Percentiles rank a stretch among this genome's conserved stretches.
Evolutionary conservation across 202 grass and related monocot species (phyloP).

Genomic region (Thinopyrum obtusiflorum): DNA sequence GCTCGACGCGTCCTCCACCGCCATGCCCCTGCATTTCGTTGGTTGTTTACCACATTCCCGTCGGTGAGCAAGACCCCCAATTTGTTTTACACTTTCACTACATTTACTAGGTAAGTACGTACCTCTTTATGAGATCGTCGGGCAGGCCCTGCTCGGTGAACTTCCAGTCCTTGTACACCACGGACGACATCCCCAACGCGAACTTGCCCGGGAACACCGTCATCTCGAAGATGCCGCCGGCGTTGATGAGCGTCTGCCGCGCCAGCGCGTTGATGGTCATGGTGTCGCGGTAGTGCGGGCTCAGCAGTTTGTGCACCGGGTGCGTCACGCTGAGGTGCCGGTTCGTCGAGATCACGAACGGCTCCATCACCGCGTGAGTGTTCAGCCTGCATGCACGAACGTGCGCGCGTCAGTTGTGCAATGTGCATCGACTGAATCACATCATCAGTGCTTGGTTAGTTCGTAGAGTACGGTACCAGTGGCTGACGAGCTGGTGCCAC

Average conservation of each 20-base stretch:
- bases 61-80: too few relatives aligned
- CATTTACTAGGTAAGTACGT: too few relatives aligned
- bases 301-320: slow-evolving; percentile 80
- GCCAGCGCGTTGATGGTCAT: slow-evolving; percentile 92
- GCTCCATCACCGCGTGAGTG: slow-evolving; percentile 80
- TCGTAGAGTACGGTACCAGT: slow-evolving; percentile 38
- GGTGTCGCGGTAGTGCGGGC: slow-evolving; percentile 87
- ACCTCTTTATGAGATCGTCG: slow-evolving; percentile 57
- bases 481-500: slow-evolving; percentile 71
- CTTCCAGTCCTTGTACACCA: slow-evolving; percentile 79
- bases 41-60: too few relatives aligned
- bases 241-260: slow-evolving; percentile 89
- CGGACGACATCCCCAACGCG: slow-evolving; percentile 67
- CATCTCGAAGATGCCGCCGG: slow-evolving; percentile 73
- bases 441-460: background rate
- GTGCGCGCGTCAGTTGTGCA: background rate
- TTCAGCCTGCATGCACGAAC: slow-evolving; percentile 52
- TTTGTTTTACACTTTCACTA: too few relatives aligned
- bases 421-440: background rate
- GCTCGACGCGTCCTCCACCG: slow-evolving; percentile 41
- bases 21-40: slow-evolving; percentile 40
- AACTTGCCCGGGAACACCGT: slow-evolving; percentile 87
- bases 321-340: slow-evolving; percentile 69
- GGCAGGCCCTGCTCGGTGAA: slow-evolving; percentile 76
- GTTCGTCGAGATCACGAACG: slow-evolving; percentile 71